Conservation (phyloP, 164 flowering plant genomes). For the Piper longum region DNA sequence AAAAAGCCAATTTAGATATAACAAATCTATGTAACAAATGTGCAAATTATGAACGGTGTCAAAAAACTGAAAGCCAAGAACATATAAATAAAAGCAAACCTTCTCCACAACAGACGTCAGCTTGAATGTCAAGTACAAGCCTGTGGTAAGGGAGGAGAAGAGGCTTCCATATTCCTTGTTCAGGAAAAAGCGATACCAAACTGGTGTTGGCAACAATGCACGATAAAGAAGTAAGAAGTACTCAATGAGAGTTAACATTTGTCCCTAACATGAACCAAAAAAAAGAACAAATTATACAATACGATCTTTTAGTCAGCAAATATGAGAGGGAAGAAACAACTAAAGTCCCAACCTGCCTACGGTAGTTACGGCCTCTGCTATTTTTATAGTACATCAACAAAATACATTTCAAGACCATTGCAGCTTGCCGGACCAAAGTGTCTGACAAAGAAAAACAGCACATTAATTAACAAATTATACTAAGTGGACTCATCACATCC, state of each 20-base stretch:
- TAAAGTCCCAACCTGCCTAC: constrained; percentile 58
- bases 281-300: no score
- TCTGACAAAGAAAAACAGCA: constrained; percentile 32
- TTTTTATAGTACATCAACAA: constrained; percentile 81
- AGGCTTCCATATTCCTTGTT: constrained; percentile 99
- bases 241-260: constrained; percentile 89
- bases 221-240: constrained; percentile 84
- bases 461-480: not conserved
- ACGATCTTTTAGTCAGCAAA: not conserved
- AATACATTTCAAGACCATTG: constrained; percentile 69
- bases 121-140: constrained; percentile 89
- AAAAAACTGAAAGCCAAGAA: not conserved
- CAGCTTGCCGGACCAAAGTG: constrained; percentile 86
- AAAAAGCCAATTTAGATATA: not conserved
- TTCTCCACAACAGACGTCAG: constrained; percentile 94
- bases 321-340: not conserved
- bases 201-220: constrained; percentile 91
- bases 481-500: not conserved
- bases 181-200: constrained; percentile 96
- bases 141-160: constrained; percentile 96
- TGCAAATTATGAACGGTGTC: not conserved
- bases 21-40: not conserved
- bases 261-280: constrained; percentile 45
- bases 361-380: constrained; percentile 80
- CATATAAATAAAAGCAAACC: constrained; percentile 25